Percentiles rank a stretch among this genome's conserved stretches.
phyloP scores from a whole-genome alignment of 2,329 filamentous ascomycete species.

The Trichoderma harzianum region DNA sequence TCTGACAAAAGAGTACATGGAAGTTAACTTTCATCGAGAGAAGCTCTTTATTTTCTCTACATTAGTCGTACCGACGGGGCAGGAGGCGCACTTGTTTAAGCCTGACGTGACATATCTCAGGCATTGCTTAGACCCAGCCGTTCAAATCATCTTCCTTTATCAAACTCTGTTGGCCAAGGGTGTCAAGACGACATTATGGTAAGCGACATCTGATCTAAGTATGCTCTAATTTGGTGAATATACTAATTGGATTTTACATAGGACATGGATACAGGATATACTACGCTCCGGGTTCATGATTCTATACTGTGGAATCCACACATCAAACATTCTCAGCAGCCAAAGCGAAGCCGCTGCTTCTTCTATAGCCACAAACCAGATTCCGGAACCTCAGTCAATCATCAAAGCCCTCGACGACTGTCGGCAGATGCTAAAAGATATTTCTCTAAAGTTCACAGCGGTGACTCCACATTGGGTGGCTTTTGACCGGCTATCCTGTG shows the following conservation, averaged over 20 bases:
- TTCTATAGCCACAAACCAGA: not conserved
- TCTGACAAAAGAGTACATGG: conserved; percentile 14
- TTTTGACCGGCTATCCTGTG: conserved; percentile 9
- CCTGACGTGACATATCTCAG: conserved; percentile 12
- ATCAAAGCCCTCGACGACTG: conserved; percentile 16
- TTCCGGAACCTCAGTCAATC: not conserved
- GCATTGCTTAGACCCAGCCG: conserved; percentile 8
- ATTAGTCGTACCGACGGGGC: conserved; percentile 7
- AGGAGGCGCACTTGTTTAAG: not conserved
- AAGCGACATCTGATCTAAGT: not conserved
- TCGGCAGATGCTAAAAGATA: conserved; percentile 12
- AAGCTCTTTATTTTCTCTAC: conserved; percentile 15
- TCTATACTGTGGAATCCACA: conserved; percentile 16
- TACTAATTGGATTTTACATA: not conserved
- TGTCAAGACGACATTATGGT: conserved; percentile 12
- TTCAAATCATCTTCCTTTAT: conserved; percentile 15
- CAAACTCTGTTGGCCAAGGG: conserved; percentile 6
- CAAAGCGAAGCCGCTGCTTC: not conserved
- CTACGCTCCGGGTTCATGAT: conserved; percentile 16
- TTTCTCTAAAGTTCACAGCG: conserved; percentile 4
- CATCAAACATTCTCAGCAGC: conserved; percentile 10
- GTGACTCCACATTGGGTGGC: conserved; percentile 13
- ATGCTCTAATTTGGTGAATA: too few relatives aligned
- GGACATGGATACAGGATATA: conserved; percentile 15
- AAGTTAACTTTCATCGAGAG: conserved; percentile 12